Percentiles rank a stretch among this genome's conserved stretches.
These are phyloP conservation scores for Schrenkiella parvula DNA, from an alignment of 345 rosid species.

Conservation along the genomic window DNA sequence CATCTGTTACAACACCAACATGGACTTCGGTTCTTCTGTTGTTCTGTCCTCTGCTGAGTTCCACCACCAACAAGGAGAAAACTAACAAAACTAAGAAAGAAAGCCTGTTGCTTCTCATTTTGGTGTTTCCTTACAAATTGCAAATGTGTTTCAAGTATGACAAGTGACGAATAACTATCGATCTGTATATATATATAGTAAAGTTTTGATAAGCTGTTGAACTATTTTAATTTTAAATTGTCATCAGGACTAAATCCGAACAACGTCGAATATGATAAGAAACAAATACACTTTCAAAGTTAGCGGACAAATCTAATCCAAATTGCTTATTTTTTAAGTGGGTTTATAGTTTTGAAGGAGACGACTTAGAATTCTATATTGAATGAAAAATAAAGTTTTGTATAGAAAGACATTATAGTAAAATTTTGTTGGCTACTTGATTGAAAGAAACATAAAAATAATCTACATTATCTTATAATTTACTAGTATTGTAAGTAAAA, in stretches of 20 bases:
- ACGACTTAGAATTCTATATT: background rate
- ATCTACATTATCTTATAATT: background rate
- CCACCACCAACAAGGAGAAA: background rate
- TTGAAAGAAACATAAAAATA: background rate
- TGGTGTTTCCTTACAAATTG: background rate
- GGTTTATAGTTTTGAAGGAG: background rate
- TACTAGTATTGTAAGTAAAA: background rate
- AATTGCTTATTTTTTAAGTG: background rate
- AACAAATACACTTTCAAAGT: background rate
- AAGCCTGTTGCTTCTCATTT: too few relatives aligned
- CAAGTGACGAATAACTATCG: background rate
- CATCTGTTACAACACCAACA: conserved; percentile 54
- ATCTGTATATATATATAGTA: background rate
- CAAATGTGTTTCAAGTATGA: background rate
- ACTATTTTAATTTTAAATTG: background rate
- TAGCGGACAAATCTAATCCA: background rate
- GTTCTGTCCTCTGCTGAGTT: conserved; percentile 19
- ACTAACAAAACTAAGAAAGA: too few relatives aligned
- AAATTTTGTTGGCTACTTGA: background rate
- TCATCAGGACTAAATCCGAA: background rate
- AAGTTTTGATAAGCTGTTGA: background rate
- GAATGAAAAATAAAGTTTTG: background rate
- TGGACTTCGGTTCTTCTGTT: conserved; percentile 32
- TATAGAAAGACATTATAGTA: too few relatives aligned
- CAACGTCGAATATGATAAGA: background rate